Evolutionary conservation across 106 monocot species (phyloP), one percentile per base, ranked within the genome.

Genomic region (Iris macrosiphon): DNA sequence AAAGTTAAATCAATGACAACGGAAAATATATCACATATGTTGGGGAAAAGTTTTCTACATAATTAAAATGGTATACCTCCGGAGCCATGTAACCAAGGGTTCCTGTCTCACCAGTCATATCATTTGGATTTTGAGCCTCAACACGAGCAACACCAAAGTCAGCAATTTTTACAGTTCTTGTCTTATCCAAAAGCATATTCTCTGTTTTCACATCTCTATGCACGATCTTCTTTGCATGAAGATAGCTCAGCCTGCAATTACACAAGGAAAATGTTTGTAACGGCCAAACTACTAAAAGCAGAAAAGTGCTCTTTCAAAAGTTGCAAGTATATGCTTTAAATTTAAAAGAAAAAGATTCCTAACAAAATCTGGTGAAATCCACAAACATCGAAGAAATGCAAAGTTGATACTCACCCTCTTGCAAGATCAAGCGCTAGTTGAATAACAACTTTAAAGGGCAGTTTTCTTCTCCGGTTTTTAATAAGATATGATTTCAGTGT

Each of bases 31-130:
- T 49, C 29, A 29, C 49, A 49, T 15, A 49, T n/a, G 2, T 1
- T 26, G 13, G n/a, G 30, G 9, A 33, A 17, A 1, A 7, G 19
- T 33, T n/a, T 52, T 18, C 28, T 1, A 49, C 1, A 52, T 9
- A 33, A 33, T 17, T n/a, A 55, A 43, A 30, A 49, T n/a, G 10
- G 38, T 19, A 44, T 51, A 68, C 79, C 79, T 79, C 79, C 10
- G 73, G 79, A 54, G 79, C 79, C 79, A 79, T 79, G 55, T 73
- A 79, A 59, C 79, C 79, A 42, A 79, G 73, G 2, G 79, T 79
- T 38, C 79, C 79, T 0, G 79, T 79, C 64, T 79, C 79, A 3
- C 79, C 78, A 10, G 78, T 78, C 78, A 78, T 78, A 30, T 78
- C 78, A 57, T 66, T 72, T 26, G 78, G 78, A 57, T 78, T 78